A percentile compares a stretch with the other conserved stretches of the same genome.
Conservation (phyloP, 805 yeast species). For the Middelhovenomyces tepae region DNA sequence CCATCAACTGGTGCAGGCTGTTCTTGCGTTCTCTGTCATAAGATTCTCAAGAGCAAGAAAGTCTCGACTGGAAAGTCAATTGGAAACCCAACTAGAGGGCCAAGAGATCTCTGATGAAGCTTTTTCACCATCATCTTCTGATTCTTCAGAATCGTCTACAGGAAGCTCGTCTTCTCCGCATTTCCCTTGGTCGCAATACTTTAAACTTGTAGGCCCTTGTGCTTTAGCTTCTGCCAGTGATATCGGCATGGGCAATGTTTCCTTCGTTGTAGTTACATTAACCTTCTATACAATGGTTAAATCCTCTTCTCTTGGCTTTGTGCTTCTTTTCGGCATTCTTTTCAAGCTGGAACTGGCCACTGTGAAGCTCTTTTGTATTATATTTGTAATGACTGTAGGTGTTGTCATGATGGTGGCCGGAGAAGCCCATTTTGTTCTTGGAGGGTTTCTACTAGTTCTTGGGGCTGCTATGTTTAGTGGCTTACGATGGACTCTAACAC, state of each 20-base stretch:
- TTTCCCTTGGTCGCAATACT: slow-evolving; percentile 19
- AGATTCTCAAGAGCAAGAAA: too few relatives aligned
- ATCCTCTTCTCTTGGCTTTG: slow-evolving; percentile 82
- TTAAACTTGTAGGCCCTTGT: slow-evolving; percentile 65
- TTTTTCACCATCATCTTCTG: slow-evolving; percentile 4
- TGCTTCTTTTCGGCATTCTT: slow-evolving; percentile 74
- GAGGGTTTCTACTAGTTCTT: slow-evolving; percentile 70
- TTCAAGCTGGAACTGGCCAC: slow-evolving; percentile 71
- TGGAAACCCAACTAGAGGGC: not conserved
- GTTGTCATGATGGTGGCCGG: slow-evolving; percentile 76
- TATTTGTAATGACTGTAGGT: slow-evolving; percentile 69
- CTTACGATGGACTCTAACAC: slow-evolving; percentile 91
- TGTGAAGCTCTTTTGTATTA: slow-evolving; percentile 59
- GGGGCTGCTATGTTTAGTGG: slow-evolving; percentile 79
- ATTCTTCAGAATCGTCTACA: slow-evolving; percentile 28
- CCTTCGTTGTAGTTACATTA: slow-evolving; percentile 69
- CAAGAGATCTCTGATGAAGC: not conserved
- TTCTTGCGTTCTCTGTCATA: slow-evolving; percentile 34
- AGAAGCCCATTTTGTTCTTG: slow-evolving; percentile 26
- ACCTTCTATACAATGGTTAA: slow-evolving; percentile 90
- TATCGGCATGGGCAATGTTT: slow-evolving; percentile 84
- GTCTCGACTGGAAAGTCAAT: not conserved
- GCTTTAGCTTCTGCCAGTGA: slow-evolving; percentile 86
- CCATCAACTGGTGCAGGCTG: slow-evolving; percentile 68
- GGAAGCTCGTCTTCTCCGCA: not conserved